Conservation (phyloP, 352 stramenopile species). For the Pythium inflatum region DNA sequence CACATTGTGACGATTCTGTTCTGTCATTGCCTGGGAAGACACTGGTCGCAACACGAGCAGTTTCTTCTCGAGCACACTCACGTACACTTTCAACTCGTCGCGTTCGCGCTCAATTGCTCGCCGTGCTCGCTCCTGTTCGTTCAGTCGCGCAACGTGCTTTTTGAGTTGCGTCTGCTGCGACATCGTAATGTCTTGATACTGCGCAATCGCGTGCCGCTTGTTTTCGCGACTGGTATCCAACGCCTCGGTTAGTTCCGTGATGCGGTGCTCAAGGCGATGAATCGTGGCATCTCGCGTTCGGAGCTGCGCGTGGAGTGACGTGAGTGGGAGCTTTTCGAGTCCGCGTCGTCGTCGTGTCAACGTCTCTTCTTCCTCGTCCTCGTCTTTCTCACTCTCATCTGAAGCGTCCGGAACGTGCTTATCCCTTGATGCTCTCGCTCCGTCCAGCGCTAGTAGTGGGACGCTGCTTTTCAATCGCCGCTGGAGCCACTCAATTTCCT, state of each 20-base stretch:
- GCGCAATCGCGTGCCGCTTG: conserved; percentile 33
- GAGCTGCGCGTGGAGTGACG: conserved; percentile 46
- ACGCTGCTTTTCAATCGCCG: conserved; percentile 24
- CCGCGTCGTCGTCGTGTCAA: conserved; percentile 16
- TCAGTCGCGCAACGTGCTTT: conserved; percentile 34
- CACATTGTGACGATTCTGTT: too few relatives aligned
- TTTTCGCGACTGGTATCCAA: conserved; percentile 30
- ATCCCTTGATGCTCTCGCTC: neutral
- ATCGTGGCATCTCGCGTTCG: conserved; percentile 43
- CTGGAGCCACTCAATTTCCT: conserved; percentile 39
- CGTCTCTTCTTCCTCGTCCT: conserved; percentile 3
- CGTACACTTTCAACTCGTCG: conserved; percentile 15
- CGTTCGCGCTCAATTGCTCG: neutral
- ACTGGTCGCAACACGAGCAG: neutral
- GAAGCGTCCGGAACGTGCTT: too few relatives aligned
- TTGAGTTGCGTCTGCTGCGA: conserved; percentile 44
- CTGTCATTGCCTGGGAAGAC: too few relatives aligned
- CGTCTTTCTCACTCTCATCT: neutral
- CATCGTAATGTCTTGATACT: conserved; percentile 38
- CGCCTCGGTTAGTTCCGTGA: conserved; percentile 38
- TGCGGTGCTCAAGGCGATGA: conserved; percentile 34
- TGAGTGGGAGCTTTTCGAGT: conserved; percentile 39
- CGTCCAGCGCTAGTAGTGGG: conserved; percentile 13
- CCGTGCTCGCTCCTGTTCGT: neutral
- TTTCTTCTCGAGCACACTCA: conserved; percentile 26